Conservation (phyloP, 805 yeast genomes). For the Candida maris region DNA sequence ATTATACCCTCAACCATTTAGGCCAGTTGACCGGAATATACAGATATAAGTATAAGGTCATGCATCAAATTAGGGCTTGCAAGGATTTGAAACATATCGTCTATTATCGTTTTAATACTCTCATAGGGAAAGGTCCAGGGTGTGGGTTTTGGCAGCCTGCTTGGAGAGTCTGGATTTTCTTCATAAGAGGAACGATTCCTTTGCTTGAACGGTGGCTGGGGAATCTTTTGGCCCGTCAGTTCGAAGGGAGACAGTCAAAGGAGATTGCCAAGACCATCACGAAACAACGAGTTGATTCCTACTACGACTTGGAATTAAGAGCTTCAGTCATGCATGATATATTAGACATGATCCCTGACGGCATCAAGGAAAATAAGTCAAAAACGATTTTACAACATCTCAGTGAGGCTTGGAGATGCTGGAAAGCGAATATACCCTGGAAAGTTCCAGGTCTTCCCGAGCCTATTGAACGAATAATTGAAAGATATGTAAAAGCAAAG, state of each 20-base stretch:
- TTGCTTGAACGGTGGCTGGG: conserved; percentile 93
- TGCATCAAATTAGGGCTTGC: conserved; percentile 97
- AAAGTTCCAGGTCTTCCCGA: conserved; percentile 93
- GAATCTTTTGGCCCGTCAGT: conserved; percentile 84
- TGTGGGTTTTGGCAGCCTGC: conserved; percentile 99
- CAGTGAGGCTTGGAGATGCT: conserved; percentile 98
- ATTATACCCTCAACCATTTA: conserved; percentile 85
- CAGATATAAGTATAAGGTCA: conserved; percentile 93
- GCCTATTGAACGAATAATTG: conserved; percentile 82
- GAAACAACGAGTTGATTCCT: conserved; percentile 92
- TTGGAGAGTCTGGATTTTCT: conserved; percentile 95
- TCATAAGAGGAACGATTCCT: conserved; percentile 89
- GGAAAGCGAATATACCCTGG: conserved; percentile 99
- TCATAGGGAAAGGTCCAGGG: conserved; percentile 97
- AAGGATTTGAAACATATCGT: conserved; percentile 93
- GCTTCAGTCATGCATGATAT: conserved; percentile 96
- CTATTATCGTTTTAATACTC: conserved; percentile 74
- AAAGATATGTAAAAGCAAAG: conserved; percentile 87
- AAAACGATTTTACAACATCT: conserved; percentile 87
- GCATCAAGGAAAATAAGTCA: conserved; percentile 80
- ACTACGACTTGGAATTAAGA: conserved; percentile 87
- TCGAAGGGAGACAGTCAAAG: conserved; percentile 90
- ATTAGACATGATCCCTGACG: conserved; percentile 95
- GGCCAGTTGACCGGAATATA: conserved; percentile 97
- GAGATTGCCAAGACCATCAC: conserved; percentile 92